phyloP scores from a whole-genome alignment of 768 basidiomycete genomes.

The Pisolithus microcarpus region DNA sequence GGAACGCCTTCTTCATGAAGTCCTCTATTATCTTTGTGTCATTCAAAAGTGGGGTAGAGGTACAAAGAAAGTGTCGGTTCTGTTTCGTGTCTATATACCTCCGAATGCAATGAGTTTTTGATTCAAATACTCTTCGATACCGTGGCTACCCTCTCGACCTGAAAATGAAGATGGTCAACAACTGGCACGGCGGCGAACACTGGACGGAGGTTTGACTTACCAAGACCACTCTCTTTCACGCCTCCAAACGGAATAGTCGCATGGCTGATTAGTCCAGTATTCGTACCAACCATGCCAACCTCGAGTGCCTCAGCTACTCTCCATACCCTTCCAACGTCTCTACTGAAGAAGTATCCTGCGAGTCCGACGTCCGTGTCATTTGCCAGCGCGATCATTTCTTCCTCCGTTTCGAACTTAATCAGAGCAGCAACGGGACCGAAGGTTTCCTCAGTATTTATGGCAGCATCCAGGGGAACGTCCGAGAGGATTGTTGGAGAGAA shows the following conservation, averaged over 20 bases:
- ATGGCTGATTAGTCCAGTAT: slow-evolving; percentile 74
- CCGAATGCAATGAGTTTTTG: slow-evolving; percentile 78
- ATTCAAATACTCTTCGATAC: slow-evolving; percentile 85
- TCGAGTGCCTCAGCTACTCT: slow-evolving; percentile 91
- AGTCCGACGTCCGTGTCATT: slow-evolving; percentile 81
- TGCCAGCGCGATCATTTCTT: slow-evolving; percentile 81
- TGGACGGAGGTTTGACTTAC: slow-evolving; percentile 26
- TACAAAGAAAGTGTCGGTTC: no score
- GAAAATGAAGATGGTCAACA: neutral
- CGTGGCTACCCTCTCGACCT: slow-evolving; percentile 84
- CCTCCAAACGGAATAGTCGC: slow-evolving; percentile 85
- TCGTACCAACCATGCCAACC: slow-evolving; percentile 87
- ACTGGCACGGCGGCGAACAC: no score
- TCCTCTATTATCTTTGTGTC: no score
- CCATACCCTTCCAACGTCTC: slow-evolving; percentile 86
- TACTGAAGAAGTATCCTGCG: slow-evolving; percentile 89
- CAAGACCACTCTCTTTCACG: slow-evolving; percentile 80
- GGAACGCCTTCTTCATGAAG: no score
- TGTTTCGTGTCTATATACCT: slow-evolving; percentile 37
- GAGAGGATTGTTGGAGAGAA: slow-evolving; percentile 84
- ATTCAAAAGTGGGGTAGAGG: no score
- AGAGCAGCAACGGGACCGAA: slow-evolving; percentile 90
- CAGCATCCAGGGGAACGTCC: slow-evolving; percentile 67
- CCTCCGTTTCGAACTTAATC: slow-evolving; percentile 88
- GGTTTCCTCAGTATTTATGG: slow-evolving; percentile 78